Base-by-base conservation (phyloP, 257 asterid species). In the Gardenia jasminoides region DNA sequence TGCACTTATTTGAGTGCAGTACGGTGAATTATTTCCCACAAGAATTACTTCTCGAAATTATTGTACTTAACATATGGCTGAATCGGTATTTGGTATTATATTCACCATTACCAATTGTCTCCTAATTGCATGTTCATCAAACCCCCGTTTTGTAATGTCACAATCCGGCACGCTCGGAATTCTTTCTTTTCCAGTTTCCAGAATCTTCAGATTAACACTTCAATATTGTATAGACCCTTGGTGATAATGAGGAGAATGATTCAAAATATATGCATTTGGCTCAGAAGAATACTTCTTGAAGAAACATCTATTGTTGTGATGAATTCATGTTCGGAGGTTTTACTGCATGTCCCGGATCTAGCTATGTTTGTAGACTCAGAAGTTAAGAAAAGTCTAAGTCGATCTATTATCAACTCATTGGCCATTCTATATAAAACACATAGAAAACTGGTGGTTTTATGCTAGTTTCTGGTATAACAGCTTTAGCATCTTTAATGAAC, bases 401-500 rank as follows among this genome's bases (percentile, higher is more conserved):
- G 68, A 70, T 46, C 64, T 59, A 16, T 61, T 44, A 20, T 7
- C 28, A 11, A 59, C 61, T 24, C 46, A 28, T 61, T 6, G 64
- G 43, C 33, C 61, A 68, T 68, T 64, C 64, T 50, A 67, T 50
- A 71, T 48, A 70, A 24, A 72, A 79, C 52, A 31, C 72, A 79
- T 3, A 83, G 70, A 59, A 76, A 70, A 74, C 79, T 43, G 75
- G 50, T 76, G 41, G 5, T 44, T 76, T 61, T 62, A 26, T 43
- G 61, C 33, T 76, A 44, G 79, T 64, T 71, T 71, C 71, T 28
- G 46, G 58, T 26, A 48, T 50, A 74, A 16, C 74, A 46, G 65
- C 58, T 76, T 76, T 65, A 56, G 9, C 70, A 22, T 68, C 81
- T 76, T 65, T 54, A 76, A 82, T 82, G 75, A 76, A 76, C 85